These are phyloP conservation scores for Schizonepeta tenuifolia DNA, from an alignment of 257 asterid species.

Conservation along the genomic window DNA sequence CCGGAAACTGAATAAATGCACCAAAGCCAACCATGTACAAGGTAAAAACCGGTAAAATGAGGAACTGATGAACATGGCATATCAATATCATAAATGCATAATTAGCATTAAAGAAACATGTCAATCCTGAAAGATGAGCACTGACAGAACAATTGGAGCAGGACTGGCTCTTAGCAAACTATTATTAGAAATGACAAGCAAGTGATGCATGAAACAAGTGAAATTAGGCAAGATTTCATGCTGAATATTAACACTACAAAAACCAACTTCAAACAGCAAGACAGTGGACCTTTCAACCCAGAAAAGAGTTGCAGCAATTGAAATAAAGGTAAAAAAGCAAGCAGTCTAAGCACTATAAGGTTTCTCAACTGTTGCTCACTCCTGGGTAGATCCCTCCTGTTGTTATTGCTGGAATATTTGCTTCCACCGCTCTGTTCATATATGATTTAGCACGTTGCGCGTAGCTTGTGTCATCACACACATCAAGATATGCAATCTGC, in stretches of 20 bases:
- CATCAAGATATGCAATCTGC: conserved; percentile 93
- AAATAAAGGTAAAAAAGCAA: conserved; percentile 16
- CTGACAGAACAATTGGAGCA: not conserved
- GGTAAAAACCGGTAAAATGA: too few relatives aligned
- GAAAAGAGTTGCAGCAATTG: not conserved
- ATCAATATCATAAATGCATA: too few relatives aligned
- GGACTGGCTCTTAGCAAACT: not conserved
- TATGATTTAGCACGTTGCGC: conserved; percentile 78
- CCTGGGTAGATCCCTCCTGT: conserved; percentile 98
- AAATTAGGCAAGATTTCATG: conserved; percentile 10
- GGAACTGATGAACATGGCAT: too few relatives aligned
- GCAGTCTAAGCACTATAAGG: not conserved
- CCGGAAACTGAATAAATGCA: conserved; percentile 14
- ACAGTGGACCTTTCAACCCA: not conserved
- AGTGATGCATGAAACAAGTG: not conserved
- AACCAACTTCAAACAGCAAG: not conserved
- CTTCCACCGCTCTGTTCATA: conserved; percentile 67
- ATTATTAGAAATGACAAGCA: conserved; percentile 1
- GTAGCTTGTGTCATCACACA: conserved; percentile 90
- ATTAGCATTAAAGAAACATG: not conserved
- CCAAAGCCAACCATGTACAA: not conserved
- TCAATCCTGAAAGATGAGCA: not conserved
- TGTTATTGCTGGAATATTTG: conserved; percentile 86
- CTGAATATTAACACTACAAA: not conserved
- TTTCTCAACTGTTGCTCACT: conserved; percentile 85